A percentile compares a stretch with the other conserved stretches of the same genome.
Evolutionary conservation across 2,329 filamentous ascomycete species (phyloP).

Genomic region (Trichoderma sp.): DNA sequence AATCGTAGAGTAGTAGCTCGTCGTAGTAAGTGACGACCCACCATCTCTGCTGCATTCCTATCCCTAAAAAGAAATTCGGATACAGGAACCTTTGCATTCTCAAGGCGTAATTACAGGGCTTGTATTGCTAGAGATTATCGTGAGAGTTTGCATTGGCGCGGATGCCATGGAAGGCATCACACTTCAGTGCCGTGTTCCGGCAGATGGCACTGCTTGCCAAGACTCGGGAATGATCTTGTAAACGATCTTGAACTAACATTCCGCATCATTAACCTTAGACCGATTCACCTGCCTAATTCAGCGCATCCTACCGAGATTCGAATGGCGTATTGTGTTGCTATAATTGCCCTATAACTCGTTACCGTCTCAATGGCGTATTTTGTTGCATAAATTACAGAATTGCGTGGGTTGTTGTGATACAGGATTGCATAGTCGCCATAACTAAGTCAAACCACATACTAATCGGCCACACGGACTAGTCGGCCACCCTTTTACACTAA

Average conservation of each 20-base stretch:
- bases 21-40: not conserved
- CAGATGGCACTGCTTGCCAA: not conserved
- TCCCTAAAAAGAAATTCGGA: not conserved
- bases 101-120: slow-evolving; percentile 11
- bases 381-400: not conserved
- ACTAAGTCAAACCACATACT: no score
- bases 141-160: not conserved
- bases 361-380: not conserved
- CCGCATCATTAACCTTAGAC: not conserved
- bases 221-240: not conserved
- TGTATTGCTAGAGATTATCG: not conserved
- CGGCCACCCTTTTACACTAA: no score
- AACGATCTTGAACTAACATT: not conserved
- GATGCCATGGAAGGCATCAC: not conserved
- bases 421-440: not conserved
- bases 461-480: no score
- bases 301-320: not conserved
- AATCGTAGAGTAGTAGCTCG: not conserved
- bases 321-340: not conserved
- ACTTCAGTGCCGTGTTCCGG: not conserved
- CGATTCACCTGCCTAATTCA: not conserved
- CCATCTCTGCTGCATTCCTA: not conserved
- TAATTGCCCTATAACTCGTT: not conserved
- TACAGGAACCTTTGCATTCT: not conserved
- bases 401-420: not conserved